Evolutionary conservation across 2,329 filamentous ascomycete genomes (phyloP), one percentile per base, ranked within the genome.

Genomic region (Xylaria sp.): DNA sequence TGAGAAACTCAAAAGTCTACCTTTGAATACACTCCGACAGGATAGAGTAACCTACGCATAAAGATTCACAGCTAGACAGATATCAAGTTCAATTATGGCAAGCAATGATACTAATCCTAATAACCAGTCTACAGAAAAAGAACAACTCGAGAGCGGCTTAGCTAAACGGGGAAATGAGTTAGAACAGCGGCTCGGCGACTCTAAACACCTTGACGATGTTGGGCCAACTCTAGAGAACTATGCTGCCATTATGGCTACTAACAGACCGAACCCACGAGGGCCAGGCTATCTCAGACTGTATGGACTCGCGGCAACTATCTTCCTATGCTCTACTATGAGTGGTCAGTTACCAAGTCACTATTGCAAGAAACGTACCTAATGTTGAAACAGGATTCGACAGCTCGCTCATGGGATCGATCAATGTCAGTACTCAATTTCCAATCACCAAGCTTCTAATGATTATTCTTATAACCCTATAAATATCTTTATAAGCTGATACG

Each of bases 361-460:
- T 25, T 18, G 43, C 10, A 12, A 31, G 33, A 28, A 7, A 28
- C 15, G 9, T 33, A 2, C 12, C 63, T 70, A 49, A 71, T 43
- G 15, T 36, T n/a, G 9, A 23, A 43, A 2, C 54, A 82, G 81
- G 81, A 1, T 83, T 81, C 43, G 82, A 83, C 51, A 78, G 80
- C 36, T 81, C 80, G 0, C 72, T 84, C 2, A 82, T 84, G 80
- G 80, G 81, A 12, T 82, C 80, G 10, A 81, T 85, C 55, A 84
- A 84, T 70, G 80, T 80, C 57, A 68, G 73, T 23, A 9, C 25
- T 12, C 18, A 1, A 33, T 43, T 23, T 13, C 13, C 18, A 9
- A 20, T 43, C 18, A 31, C 2, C 15, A 12, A 36, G 52, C 46
- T 31, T 43, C 13, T 15, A 39, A 41, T 18, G n/a, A 39, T n/a